Conservation (phyloP, 2,329 filamentous ascomycete genomes). For the Cercospora janseana region DNA sequence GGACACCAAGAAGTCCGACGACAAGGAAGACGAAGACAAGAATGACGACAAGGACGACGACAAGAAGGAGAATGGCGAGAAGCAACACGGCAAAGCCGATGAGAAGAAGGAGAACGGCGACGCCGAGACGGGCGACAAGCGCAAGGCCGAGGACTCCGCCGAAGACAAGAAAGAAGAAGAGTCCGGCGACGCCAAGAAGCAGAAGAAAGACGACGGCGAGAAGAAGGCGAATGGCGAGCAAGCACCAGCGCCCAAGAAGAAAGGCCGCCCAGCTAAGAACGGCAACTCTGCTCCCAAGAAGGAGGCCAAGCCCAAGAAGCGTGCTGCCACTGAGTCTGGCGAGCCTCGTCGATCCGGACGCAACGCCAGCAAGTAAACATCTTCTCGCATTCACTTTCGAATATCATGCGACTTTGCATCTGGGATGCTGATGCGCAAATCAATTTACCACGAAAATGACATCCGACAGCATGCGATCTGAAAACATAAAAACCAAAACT, state of each 20-base stretch:
- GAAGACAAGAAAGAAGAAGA: slow-evolving; percentile 40
- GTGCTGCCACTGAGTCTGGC: slow-evolving; percentile 50
- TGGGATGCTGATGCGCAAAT: no score
- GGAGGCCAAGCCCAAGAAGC: slow-evolving; percentile 46
- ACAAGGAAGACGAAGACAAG: slow-evolving; percentile 27
- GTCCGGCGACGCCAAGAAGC: slow-evolving; percentile 34
- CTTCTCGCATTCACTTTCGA: no score
- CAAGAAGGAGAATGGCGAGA: slow-evolving; percentile 39
- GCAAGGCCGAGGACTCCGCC: slow-evolving; percentile 33
- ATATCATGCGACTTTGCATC: no score
- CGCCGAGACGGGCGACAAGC: slow-evolving; percentile 34
- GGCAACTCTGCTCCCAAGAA: slow-evolving; percentile 38
- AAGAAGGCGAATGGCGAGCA: slow-evolving; percentile 37
- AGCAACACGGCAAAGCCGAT: slow-evolving; percentile 35
- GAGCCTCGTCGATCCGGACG: slow-evolving; percentile 49
- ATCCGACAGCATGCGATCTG: no score
- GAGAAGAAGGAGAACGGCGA: slow-evolving; percentile 30
- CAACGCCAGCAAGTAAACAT: slow-evolving; percentile 34
- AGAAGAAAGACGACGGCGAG: slow-evolving; percentile 34
- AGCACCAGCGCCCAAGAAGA: slow-evolving; percentile 43
- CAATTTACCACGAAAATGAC: no score
- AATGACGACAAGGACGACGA: slow-evolving; percentile 35
- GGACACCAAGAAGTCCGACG: slow-evolving; percentile 25
- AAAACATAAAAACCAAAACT: no score
- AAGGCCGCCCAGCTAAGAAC: slow-evolving; percentile 45